phyloP scores from a whole-genome alignment of 805 yeast species.

The Hermanozyma aechmeae region DNA sequence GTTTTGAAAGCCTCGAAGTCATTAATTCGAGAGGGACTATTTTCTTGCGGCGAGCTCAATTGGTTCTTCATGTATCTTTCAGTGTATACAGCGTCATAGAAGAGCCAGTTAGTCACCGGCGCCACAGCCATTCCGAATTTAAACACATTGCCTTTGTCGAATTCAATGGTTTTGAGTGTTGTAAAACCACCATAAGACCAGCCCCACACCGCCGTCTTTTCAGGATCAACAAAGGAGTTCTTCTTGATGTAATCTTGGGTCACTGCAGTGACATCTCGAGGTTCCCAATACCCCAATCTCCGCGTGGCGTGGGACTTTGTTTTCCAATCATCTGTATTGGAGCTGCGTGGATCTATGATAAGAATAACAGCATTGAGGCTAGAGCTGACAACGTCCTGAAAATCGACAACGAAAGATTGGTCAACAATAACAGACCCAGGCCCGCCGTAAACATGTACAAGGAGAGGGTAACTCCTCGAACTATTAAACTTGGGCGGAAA shows the following conservation, averaged over 20 bases:
- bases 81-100: constrained; percentile 71
- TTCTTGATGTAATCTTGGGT: constrained; percentile 40
- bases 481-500: constrained; percentile 47
- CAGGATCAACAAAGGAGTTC: constrained; percentile 38
- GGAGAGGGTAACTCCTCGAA: constrained; percentile 44
- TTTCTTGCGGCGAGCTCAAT: constrained; percentile 45
- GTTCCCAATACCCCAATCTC: constrained; percentile 68
- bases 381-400: constrained; percentile 52
- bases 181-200: constrained; percentile 85
- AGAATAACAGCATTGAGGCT: constrained; percentile 52
- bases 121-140: constrained; percentile 78
- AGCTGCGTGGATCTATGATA: constrained; percentile 73
- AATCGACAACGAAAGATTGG: constrained; percentile 38
- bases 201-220: constrained; percentile 69
- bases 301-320: constrained; percentile 47
- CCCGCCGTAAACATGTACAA: constrained; percentile 70
- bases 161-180: constrained; percentile 64
- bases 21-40: constrained; percentile 34
- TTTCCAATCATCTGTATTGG: constrained; percentile 72
- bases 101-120: constrained; percentile 73
- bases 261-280: constrained; percentile 52
- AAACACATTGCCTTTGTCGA: constrained; percentile 52
- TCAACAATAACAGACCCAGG: constrained; percentile 64
- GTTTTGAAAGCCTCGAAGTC: constrained; percentile 35
- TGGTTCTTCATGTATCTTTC: constrained; percentile 63